Percentiles rank a stretch among this genome's conserved stretches.
These are phyloP conservation scores for Afroboletus lepidellus DNA, from an alignment of 1,284 basidiomycete species.

Conservation along the genomic window DNA sequence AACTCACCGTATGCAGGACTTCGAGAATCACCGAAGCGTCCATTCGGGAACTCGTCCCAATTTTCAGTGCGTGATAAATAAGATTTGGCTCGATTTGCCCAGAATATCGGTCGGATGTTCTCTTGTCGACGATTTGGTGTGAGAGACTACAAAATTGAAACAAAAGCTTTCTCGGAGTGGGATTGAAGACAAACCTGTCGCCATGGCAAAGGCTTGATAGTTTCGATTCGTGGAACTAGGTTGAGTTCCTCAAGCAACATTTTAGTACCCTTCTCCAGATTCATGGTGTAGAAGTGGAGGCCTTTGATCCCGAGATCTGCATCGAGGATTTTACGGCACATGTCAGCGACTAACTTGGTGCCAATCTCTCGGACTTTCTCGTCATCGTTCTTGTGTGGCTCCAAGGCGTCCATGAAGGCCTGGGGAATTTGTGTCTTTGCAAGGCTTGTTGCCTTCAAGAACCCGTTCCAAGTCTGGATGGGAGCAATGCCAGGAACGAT, in stretches of 20 bases:
- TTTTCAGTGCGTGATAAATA: constrained; percentile 91
- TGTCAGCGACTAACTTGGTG: constrained; percentile 83
- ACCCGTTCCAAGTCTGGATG: constrained; percentile 97
- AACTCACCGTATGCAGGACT: constrained; percentile 97
- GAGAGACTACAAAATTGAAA: constrained; percentile 56
- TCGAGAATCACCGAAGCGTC: constrained; percentile 94
- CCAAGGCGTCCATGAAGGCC: constrained; percentile 75
- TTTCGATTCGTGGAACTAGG: constrained; percentile 82
- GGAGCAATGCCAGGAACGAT: constrained; percentile 97
- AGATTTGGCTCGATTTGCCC: constrained; percentile 90
- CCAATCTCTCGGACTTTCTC: constrained; percentile 89
- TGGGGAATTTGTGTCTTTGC: constrained; percentile 86
- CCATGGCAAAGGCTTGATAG: constrained; percentile 90
- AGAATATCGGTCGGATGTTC: constrained; percentile 92
- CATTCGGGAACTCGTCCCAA: constrained; percentile 99
- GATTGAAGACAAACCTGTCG: constrained; percentile 60
- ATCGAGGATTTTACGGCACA: constrained; percentile 81
- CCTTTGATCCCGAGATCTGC: constrained; percentile 81
- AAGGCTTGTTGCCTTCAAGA: constrained; percentile 87
- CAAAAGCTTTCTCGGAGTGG: constrained; percentile 52
- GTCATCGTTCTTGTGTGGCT: constrained; percentile 90
- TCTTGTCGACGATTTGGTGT: constrained; percentile 86
- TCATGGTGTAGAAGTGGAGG: constrained; percentile 98
- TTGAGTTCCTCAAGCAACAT: constrained; percentile 89
- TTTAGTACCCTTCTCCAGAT: constrained; percentile 93